A percentile compares a stretch with the other conserved stretches of the same genome.
These are phyloP conservation scores for Arthrobotrys iridis DNA, from an alignment of 2,329 filamentous ascomycete genomes.

Conservation along the genomic window DNA sequence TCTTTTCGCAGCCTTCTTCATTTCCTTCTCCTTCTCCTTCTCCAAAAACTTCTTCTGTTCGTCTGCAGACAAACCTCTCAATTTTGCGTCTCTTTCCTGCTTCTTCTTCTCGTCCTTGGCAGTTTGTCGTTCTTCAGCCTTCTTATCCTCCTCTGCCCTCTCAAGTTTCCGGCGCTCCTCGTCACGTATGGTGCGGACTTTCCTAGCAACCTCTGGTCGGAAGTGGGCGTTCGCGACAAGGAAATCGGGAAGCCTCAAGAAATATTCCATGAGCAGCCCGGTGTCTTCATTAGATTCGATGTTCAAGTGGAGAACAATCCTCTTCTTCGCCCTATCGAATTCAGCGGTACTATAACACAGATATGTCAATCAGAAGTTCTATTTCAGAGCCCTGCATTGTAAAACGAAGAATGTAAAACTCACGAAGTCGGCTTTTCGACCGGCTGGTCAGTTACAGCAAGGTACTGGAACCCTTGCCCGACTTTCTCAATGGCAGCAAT, in stretches of 20 bases:
- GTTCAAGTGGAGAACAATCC: conserved; percentile 44
- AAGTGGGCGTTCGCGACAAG: conserved; percentile 82
- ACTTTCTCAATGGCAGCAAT: conserved; percentile 73
- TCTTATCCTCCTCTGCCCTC: conserved; percentile 79
- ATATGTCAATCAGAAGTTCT: background rate
- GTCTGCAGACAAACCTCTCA: conserved; percentile 79
- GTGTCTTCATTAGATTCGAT: conserved; percentile 63
- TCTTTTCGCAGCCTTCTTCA: conserved; percentile 72
- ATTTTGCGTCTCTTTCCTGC: conserved; percentile 84
- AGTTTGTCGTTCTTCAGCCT: conserved; percentile 78
- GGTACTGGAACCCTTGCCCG: conserved; percentile 80
- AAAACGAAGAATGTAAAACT: conserved; percentile 59
- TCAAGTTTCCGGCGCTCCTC: conserved; percentile 81
- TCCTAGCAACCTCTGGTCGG: conserved; percentile 87
- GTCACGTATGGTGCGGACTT: conserved; percentile 82
- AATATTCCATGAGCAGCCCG: conserved; percentile 80
- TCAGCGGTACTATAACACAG: conserved; percentile 63
- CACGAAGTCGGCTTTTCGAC: conserved; percentile 85
- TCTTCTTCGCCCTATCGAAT: conserved; percentile 45
- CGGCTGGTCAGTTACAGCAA: conserved; percentile 91
- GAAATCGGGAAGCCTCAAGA: conserved; percentile 83
- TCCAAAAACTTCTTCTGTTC: conserved; percentile 87
- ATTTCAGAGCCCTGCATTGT: conserved; percentile 54
- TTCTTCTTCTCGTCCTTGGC: conserved; percentile 83
- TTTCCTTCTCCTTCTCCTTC: conserved; percentile 79